phyloP scores from a whole-genome alignment of 129 eudicot genomes.

The Artemisia argyi region DNA sequence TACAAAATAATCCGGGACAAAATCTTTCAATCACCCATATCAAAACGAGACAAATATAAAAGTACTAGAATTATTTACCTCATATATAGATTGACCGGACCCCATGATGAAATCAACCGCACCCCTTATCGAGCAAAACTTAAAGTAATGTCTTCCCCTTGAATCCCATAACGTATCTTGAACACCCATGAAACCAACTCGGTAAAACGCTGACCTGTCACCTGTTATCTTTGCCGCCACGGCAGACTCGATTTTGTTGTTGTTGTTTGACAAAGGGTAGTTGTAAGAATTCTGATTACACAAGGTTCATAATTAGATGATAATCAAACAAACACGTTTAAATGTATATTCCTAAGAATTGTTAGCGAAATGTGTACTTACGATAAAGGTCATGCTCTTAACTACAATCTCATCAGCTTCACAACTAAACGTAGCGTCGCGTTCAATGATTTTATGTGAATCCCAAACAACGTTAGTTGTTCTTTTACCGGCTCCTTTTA shows the following conservation, averaged over 20 bases:
- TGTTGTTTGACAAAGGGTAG: conserved; percentile 34
- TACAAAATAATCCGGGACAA: no score
- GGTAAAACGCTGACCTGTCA: conserved; percentile 59
- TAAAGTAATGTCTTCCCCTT: conserved; percentile 70
- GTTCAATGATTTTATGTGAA: conserved; percentile 30
- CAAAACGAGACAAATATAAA: not conserved
- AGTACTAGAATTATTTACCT: conserved; percentile 32
- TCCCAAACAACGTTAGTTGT: conserved; percentile 52
- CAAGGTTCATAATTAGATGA: not conserved
- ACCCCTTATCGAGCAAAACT: conserved; percentile 60
- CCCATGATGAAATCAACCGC: conserved; percentile 93
- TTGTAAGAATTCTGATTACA: conserved; percentile 64
- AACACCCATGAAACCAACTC: conserved; percentile 64
- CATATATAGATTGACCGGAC: conserved; percentile 72
- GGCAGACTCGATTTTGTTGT: conserved; percentile 43
- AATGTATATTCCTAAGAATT: not conserved
- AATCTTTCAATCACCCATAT: not conserved
- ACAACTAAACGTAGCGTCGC: conserved; percentile 61
- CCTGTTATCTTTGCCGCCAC: conserved; percentile 65
- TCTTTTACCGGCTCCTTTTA: conserved; percentile 63
- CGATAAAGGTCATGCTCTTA: conserved; percentile 56
- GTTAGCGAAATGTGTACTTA: conserved; percentile 21
- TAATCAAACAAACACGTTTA: not conserved
- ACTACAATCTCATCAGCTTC: conserved; percentile 62
- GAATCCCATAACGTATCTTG: conserved; percentile 92